Conservation (phyloP, 805 yeast species). For the Cyberlindnera maritima region DNA sequence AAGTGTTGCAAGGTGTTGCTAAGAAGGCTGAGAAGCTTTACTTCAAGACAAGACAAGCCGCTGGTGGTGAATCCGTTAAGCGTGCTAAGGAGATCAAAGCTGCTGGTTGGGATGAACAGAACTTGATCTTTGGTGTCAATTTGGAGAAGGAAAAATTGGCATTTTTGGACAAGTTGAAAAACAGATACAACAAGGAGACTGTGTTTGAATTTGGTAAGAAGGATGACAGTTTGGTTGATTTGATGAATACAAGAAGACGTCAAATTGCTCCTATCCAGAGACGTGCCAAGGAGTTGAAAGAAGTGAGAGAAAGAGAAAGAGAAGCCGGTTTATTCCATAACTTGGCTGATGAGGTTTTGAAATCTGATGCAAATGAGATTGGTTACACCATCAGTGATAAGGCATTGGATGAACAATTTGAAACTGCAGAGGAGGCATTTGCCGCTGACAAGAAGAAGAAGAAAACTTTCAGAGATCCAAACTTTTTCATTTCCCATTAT, state of each 20-base stretch:
- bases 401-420: conserved; percentile 37
- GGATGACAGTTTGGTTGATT: conserved; percentile 65
- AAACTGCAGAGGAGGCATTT: conserved; percentile 36
- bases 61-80: conserved; percentile 82
- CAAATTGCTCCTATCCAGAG: conserved; percentile 88
- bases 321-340: conserved; percentile 70
- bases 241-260: conserved; percentile 83
- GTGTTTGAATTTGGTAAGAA: conserved; percentile 84
- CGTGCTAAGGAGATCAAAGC: conserved; percentile 75
- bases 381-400: conserved; percentile 46
- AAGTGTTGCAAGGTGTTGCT: conserved; percentile 66
- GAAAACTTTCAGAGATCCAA: conserved; percentile 70
- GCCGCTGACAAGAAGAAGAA: conserved; percentile 26
- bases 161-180: conserved; percentile 67
- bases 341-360: conserved; percentile 70
- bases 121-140: conserved; percentile 74
- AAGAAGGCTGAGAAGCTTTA: conserved; percentile 85
- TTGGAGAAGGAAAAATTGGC: conserved; percentile 68
- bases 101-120: conserved; percentile 88
- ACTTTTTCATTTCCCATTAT: conserved; percentile 81
- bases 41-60: conserved; percentile 79
- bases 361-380: conserved; percentile 45
- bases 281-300: conserved; percentile 68
- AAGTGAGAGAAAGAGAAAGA: conserved; percentile 68
- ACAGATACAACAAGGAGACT: conserved; percentile 77